phyloP scores from a whole-genome alignment of 805 yeast genomes.

The Saccharomycopsis oosterbeekiorum region DNA sequence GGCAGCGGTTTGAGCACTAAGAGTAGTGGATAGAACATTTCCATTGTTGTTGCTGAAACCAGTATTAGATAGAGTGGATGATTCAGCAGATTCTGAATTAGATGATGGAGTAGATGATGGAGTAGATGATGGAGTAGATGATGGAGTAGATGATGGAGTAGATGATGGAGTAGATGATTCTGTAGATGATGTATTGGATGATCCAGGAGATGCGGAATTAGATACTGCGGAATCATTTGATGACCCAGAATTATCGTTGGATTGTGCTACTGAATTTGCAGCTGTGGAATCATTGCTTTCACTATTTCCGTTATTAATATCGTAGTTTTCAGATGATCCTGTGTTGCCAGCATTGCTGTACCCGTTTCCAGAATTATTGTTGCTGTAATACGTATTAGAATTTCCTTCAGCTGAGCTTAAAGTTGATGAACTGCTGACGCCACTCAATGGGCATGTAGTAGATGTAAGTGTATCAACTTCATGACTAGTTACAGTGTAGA shows the following conservation, averaged over 20 bases:
- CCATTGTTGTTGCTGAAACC: not conserved
- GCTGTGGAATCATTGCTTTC: too few species aligned
- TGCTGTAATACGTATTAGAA: not conserved
- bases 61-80: not conserved
- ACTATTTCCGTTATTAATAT: too few species aligned
- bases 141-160: not conserved
- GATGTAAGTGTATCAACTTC: conserved; percentile 3
- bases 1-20: not conserved
- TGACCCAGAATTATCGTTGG: not conserved
- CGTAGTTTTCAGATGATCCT: too few species aligned
- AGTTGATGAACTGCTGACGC: too few species aligned
- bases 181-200: not conserved
- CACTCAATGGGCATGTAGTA: not conserved
- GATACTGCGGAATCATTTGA: not conserved
- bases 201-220: too few species aligned
- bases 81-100: not conserved
- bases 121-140: not conserved
- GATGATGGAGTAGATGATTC: not conserved
- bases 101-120: not conserved
- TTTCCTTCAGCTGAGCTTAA: not conserved
- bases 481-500: not conserved
- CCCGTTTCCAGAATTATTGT: too few species aligned
- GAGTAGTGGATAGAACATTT: not conserved
- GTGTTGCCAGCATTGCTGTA: too few species aligned
- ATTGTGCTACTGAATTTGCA: too few species aligned